Evolutionary conservation across 176 grass and related monocot species (phyloP).

Genomic region (Ananas comosus): DNA sequence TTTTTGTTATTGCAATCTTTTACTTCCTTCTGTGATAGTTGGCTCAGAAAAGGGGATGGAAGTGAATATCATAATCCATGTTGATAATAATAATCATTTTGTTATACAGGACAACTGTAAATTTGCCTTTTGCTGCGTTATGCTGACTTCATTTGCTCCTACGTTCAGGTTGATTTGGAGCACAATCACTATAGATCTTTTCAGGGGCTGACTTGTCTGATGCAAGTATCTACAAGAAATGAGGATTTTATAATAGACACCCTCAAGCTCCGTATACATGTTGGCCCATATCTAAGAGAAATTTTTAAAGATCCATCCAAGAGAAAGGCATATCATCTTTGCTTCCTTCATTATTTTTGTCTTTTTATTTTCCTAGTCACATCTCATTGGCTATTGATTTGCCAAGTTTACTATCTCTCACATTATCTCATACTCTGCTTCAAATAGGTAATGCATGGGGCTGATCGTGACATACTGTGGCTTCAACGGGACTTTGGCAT

Average conservation of each 20-base stretch:
- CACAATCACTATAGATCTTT: slow-evolving; percentile 97
- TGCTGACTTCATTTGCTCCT: slow-evolving; percentile 7
- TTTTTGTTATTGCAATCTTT: background rate
- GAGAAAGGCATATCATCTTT: slow-evolving; percentile 50
- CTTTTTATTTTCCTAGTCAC: slow-evolving; percentile 8
- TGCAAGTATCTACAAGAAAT: slow-evolving; percentile 99
- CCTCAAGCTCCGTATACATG: slow-evolving; percentile 78
- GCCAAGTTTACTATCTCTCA: background rate
- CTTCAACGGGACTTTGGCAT: slow-evolving; percentile 83
- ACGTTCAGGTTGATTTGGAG: slow-evolving; percentile 96
- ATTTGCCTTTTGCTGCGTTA: slow-evolving; percentile 1
- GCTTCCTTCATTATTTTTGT: slow-evolving; percentile 6
- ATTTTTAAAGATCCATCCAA: slow-evolving; percentile 82
- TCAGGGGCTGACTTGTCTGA: slow-evolving; percentile 96
- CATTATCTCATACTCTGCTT: slow-evolving; percentile 6
- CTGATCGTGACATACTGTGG: slow-evolving; percentile 95
- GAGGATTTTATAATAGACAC: slow-evolving; percentile 92
- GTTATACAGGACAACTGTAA: no score
- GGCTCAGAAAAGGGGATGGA: no score
- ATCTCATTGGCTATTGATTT: slow-evolving; percentile 22
- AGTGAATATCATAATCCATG: no score
- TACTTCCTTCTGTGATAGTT: background rate
- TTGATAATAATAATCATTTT: no score
- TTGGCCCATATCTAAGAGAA: slow-evolving; percentile 60
- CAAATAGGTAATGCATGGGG: slow-evolving; percentile 84